These are phyloP conservation scores for Solanum sejunctum DNA, from an alignment of 257 asterid genomes.

Conservation along the genomic window DNA sequence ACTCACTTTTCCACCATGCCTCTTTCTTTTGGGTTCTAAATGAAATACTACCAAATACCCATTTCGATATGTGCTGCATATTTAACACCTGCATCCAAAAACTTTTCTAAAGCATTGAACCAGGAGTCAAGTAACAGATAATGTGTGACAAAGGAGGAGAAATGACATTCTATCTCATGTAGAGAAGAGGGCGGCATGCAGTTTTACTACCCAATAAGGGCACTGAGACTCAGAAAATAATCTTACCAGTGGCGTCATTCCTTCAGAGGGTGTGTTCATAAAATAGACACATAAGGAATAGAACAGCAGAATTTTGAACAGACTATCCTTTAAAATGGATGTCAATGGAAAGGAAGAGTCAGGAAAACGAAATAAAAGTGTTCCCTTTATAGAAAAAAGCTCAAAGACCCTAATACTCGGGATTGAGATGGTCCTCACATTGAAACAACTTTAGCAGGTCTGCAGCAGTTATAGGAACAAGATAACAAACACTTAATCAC, in stretches of 20 bases:
- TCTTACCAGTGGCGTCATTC: background rate
- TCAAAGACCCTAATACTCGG: background rate
- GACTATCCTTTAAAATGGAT: background rate
- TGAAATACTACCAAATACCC: background rate
- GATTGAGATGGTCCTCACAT: background rate
- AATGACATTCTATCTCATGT: background rate
- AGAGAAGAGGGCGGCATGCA: background rate
- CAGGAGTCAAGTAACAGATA: background rate
- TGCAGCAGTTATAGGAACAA: background rate
- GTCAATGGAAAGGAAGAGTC: background rate
- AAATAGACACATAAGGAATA: background rate
- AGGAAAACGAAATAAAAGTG: background rate
- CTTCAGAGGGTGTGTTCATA: background rate
- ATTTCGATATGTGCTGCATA: background rate
- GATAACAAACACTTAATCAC: background rate
- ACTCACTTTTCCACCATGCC: background rate
- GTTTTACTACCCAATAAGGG: background rate
- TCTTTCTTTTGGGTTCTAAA: background rate
- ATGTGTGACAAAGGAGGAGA: background rate
- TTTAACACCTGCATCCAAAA: background rate
- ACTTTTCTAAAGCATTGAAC: background rate
- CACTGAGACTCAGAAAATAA: background rate
- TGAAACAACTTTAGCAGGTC: background rate
- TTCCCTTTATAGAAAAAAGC: background rate
- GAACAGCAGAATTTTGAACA: background rate